phyloP scores from a whole-genome alignment of 352 stramenopile genomes.

The Phytopythium delawarense region DNA sequence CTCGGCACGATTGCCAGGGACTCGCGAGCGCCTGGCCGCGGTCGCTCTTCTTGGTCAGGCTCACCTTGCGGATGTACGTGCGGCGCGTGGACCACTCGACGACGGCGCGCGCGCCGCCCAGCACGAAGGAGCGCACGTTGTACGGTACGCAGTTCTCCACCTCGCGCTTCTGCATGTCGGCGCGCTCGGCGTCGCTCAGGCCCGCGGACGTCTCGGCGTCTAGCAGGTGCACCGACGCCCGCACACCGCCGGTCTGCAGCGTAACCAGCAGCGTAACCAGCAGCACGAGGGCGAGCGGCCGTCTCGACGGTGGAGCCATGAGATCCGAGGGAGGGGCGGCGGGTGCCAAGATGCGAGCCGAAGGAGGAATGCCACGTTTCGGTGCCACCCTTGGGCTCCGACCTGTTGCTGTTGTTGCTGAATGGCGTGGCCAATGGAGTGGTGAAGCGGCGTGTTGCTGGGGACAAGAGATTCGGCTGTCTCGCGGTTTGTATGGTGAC shows the following conservation, averaged over 20 bases:
- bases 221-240: slow-evolving; percentile 25
- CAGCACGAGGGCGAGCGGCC: slow-evolving; percentile 2
- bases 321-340: background rate
- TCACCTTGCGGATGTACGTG: slow-evolving; percentile 68
- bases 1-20: slow-evolving; percentile 66
- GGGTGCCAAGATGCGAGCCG: background rate
- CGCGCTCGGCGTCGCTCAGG: slow-evolving; percentile 43
- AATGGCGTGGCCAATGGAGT: background rate
- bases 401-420: background rate
- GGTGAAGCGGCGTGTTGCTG: background rate
- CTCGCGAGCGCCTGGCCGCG: slow-evolving; percentile 20
- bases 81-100: slow-evolving; percentile 71
- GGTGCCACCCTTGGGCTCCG: no score
- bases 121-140: slow-evolving; percentile 65
- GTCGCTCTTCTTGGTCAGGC: slow-evolving; percentile 39
- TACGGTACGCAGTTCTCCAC: slow-evolving; percentile 85
- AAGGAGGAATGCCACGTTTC: background rate
- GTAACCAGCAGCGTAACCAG: background rate
- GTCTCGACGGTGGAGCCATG: background rate
- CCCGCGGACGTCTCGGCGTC: slow-evolving; percentile 29
- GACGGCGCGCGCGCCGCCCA: slow-evolving; percentile 38
- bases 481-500: background rate
- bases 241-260: no score
- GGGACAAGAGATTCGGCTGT: background rate
- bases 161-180: slow-evolving; percentile 72